Conservation (phyloP, 805 yeast species). For the Lachancea thermotolerans region DNA sequence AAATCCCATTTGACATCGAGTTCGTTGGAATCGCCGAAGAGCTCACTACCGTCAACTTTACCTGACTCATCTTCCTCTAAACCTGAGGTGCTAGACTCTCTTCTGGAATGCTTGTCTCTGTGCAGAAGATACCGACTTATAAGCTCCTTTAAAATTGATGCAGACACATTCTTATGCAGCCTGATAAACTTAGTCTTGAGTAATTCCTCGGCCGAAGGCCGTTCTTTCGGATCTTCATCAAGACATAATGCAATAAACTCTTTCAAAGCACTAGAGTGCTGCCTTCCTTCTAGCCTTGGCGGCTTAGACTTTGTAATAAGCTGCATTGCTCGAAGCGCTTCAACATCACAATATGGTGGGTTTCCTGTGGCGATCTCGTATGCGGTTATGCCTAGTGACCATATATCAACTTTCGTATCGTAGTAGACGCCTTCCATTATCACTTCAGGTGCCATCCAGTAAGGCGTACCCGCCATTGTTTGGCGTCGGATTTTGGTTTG, state of each 20-base stretch:
- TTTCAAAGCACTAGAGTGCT: slow-evolving; percentile 66
- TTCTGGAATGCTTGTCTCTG: slow-evolving; percentile 58
- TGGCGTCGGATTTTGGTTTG: slow-evolving; percentile 71
- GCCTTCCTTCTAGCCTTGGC: slow-evolving; percentile 87
- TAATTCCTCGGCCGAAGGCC: slow-evolving; percentile 83
- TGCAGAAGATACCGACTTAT: slow-evolving; percentile 65
- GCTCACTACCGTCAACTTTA: slow-evolving; percentile 15
- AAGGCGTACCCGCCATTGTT: slow-evolving; percentile 93
- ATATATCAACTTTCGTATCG: slow-evolving; percentile 89
- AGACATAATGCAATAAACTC: slow-evolving; percentile 87
- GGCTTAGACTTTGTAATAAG: slow-evolving; percentile 90
- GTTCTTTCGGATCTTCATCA: slow-evolving; percentile 86
- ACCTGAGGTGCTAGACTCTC: slow-evolving; percentile 41
- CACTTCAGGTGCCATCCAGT: slow-evolving; percentile 99
- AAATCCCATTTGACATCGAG: slow-evolving; percentile 78
- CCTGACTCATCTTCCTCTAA: slow-evolving; percentile 39
- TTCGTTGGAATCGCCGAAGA: slow-evolving; percentile 21
- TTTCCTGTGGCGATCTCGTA: slow-evolving; percentile 95
- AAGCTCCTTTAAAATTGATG: slow-evolving; percentile 60
- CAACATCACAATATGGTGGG: slow-evolving; percentile 95
- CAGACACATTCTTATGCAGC: slow-evolving; percentile 52
- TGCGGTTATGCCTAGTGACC: slow-evolving; percentile 94
- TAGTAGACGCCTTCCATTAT: slow-evolving; percentile 84
- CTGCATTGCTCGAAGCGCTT: slow-evolving; percentile 91
- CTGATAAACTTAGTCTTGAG: slow-evolving; percentile 67